Evolutionary conservation across 2,329 filamentous ascomycete genomes (phyloP).

Genomic region (Aspergillus fischeri): DNA sequence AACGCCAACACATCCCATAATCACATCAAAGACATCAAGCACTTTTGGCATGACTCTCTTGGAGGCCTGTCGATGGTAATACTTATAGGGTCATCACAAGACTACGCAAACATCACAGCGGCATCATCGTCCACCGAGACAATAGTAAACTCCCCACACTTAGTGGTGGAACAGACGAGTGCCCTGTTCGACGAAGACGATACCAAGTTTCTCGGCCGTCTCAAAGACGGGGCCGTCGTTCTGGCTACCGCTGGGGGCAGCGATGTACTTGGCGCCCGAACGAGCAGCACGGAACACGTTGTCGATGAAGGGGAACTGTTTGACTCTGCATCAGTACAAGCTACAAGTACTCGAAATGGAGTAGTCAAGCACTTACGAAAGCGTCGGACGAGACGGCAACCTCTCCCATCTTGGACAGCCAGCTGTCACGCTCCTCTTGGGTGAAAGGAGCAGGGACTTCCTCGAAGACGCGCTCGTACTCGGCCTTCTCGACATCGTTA

Average conservation of each 20-base stretch:
- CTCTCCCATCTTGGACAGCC: conserved; percentile 69
- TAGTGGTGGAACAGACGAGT: conserved; percentile 94
- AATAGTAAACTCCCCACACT: neutral
- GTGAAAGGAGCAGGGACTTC: conserved; percentile 81
- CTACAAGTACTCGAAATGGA: neutral
- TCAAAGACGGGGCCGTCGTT: conserved; percentile 56
- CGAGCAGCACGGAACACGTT: conserved; percentile 89
- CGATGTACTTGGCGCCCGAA: conserved; percentile 93
- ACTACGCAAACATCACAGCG: conserved; percentile 5
- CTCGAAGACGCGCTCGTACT: conserved; percentile 86
- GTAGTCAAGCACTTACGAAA: conserved; percentile 62
- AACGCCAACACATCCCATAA: conserved; percentile 2
- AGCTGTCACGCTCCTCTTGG: conserved; percentile 75
- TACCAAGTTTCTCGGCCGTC: conserved; percentile 85
- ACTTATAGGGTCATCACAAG: conserved; percentile 9
- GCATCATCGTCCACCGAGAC: neutral
- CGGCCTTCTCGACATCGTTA: conserved; percentile 74
- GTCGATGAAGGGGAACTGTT: conserved; percentile 89
- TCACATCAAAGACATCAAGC: neutral
- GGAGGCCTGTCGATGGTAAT: neutral
- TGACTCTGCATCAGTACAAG: neutral
- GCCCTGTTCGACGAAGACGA: conserved; percentile 94
- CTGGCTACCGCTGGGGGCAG: conserved; percentile 76
- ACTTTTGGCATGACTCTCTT: neutral
- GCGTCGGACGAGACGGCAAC: conserved; percentile 92